Base-by-base conservation (phyloP, 2,329 filamentous ascomycete genomes). In the Zymoseptoria passerinii region DNA sequence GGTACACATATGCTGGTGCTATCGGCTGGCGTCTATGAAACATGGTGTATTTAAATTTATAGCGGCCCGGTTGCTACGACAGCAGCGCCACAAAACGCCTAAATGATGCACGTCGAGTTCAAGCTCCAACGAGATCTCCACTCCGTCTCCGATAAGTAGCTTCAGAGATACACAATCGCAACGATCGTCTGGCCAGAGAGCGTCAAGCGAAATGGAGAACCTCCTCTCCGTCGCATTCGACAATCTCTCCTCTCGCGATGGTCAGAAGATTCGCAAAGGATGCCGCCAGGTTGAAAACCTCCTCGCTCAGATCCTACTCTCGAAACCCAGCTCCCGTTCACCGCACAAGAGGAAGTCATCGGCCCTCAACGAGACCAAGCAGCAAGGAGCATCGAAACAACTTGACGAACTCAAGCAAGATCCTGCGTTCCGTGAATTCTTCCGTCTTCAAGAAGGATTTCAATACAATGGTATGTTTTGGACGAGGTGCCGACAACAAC, bases 401-500 rank as follows among this genome's bases (percentile, higher is more conserved):
- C 80, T 96, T 53, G 77, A 78, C 20, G 86, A 90, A 58, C 77
- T 96, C 62, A 81, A 83, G 54, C 83, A 86, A 63, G 94, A 97
- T 73, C 90, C 89, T 19, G 92, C 92, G 19, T 97, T 96, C 72
- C 81, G 90, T 65, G 91, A 96, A 74, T 97, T 97, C 78, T 96
- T 96, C 79, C 90, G 95, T 73, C 74, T 97, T 65, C 94, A 99
- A 74, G 92, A 97, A 71, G 90, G 92, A 2, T 99, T 99, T 71
- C 90, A 97, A 77, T 97, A 91, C 89, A 99, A 99, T 76, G 81
- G 83, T 86, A 72, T 60, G 76, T 48, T 4, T 50, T 50, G 27
- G 23, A n/a, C 16, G 35, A 6, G 16, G 16, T 44, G 35, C 35
- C 35, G 16, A 4, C 35, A 52, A 20, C 50, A 8, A 20, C 29